A percentile compares a stretch with the other conserved stretches of the same genome.
phyloP scores from a whole-genome alignment of 805 yeast species.

The Wickerhamomyces silvicola region DNA sequence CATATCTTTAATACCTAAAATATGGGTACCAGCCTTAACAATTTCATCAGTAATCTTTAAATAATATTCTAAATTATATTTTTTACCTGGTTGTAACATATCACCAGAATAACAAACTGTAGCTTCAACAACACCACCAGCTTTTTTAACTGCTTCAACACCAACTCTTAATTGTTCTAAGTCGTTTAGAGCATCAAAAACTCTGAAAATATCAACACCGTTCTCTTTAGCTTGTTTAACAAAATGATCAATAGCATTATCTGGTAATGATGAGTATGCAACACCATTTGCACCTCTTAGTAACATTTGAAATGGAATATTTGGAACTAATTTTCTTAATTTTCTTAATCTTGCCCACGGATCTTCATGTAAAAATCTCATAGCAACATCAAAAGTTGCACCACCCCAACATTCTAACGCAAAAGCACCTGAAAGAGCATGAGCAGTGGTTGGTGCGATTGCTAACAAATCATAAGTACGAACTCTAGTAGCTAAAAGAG shows the following conservation, averaged over 20 bases:
- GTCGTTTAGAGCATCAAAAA: conserved; percentile 95
- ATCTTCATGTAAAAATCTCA: conserved; percentile 97
- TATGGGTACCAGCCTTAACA: conserved; percentile 92
- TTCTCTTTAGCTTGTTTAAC: conserved; percentile 89
- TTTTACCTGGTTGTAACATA: conserved; percentile 93
- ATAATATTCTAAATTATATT: conserved; percentile 91
- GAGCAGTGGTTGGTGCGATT: conserved; percentile 91
- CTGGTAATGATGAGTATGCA: conserved; percentile 96
- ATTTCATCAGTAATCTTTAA: conserved; percentile 72
- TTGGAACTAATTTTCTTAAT: conserved; percentile 87
- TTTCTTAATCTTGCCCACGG: conserved; percentile 96
- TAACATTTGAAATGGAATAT: conserved; percentile 98
- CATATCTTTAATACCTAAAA: conserved; percentile 98
- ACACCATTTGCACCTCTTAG: conserved; percentile 99
- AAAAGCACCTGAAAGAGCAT: conserved; percentile 84
- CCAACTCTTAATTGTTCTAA: conserved; percentile 96
- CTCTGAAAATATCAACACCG: conserved; percentile 97
- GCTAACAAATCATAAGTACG: conserved; percentile 88
- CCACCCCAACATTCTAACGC: conserved; percentile 99
- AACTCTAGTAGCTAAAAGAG: conserved; percentile 92
- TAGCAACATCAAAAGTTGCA: conserved; percentile 97
- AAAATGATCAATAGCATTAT: conserved; percentile 97
- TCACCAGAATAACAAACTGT: conserved; percentile 99
- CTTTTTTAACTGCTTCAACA: conserved; percentile 94
- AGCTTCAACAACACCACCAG: conserved; percentile 98